A percentile compares a stretch with the other conserved stretches of the same genome.
Conservation (phyloP, 768 basidiomycete species). For the Mycena vitilis region DNA sequence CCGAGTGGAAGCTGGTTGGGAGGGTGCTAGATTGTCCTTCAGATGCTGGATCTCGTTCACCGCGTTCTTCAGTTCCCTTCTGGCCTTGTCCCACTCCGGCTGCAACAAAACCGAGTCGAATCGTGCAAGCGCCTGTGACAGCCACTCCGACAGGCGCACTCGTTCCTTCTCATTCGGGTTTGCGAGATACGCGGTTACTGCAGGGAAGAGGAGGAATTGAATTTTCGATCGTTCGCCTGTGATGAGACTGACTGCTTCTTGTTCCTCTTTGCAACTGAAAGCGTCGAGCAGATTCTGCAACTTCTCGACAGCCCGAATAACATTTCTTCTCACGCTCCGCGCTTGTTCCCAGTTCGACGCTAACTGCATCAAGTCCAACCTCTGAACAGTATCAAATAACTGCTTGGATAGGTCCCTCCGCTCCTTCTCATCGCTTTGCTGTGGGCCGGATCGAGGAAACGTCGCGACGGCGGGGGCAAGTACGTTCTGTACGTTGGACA, state of each 20-base stretch:
- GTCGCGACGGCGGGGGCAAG: constrained; percentile 29
- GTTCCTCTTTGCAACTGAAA: constrained; percentile 23
- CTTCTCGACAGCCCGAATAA: constrained; percentile 6
- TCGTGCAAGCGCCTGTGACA: constrained; percentile 15
- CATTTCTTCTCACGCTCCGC: constrained; percentile 7
- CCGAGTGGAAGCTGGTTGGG: too few relatives aligned
- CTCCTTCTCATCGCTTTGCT: constrained; percentile 11
- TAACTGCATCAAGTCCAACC: constrained; percentile 13
- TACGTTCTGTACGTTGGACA: constrained; percentile 14
- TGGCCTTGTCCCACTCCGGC: constrained; percentile 17
- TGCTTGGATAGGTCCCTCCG: constrained; percentile 12
- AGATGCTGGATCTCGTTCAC: constrained; percentile 21
- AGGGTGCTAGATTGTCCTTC: neutral
- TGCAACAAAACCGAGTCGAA: constrained; percentile 18
- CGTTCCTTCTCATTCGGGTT: constrained; percentile 26
- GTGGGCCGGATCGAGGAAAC: constrained; percentile 24
- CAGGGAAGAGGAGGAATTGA: constrained; percentile 22
- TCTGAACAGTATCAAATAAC: constrained; percentile 25
- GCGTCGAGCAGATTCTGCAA: constrained; percentile 19
- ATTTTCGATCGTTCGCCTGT: constrained; percentile 16
- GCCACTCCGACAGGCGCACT: constrained; percentile 15
- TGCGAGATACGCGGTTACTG: constrained; percentile 14
- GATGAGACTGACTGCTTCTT: constrained; percentile 9
- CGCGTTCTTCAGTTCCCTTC: neutral
- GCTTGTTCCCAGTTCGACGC: constrained; percentile 28